phyloP scores from a whole-genome alignment of 2,329 filamentous ascomycete species.

The Penicillium concentricum region DNA sequence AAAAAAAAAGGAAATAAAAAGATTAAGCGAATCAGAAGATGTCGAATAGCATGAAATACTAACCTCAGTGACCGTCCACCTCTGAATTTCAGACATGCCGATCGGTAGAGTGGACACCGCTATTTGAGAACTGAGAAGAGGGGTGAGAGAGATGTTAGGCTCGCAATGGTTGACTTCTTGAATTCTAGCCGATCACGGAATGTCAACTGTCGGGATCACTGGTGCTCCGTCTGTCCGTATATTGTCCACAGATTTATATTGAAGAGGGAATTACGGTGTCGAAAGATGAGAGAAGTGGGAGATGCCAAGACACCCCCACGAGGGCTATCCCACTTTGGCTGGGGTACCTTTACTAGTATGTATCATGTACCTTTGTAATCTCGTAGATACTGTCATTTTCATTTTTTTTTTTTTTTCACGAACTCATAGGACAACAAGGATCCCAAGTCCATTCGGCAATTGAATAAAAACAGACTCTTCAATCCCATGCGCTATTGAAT shows the following conservation, averaged over 20 bases:
- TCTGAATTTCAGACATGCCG: constrained; percentile 39
- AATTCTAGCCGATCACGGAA: not conserved
- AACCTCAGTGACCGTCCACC: constrained; percentile 51
- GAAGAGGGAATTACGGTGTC: not conserved
- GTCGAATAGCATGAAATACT: constrained; percentile 11
- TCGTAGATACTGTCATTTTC: not conserved
- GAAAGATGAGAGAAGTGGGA: not conserved
- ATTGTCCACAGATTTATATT: not conserved
- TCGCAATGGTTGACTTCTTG: not conserved
- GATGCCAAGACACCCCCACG: constrained; percentile 1
- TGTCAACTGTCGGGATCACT: not conserved
- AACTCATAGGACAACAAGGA: not conserved
- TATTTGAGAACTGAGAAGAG: constrained; percentile 16
- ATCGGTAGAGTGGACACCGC: constrained; percentile 21
- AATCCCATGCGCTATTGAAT: not conserved
- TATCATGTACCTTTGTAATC: not conserved
- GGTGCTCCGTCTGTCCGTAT: not conserved
- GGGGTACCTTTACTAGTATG: not conserved
- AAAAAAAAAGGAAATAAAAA: constrained; percentile 7
- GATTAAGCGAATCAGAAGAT: not conserved
- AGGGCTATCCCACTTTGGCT: not conserved
- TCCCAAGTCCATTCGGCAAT: not conserved
- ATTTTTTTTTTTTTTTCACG: too few relatives aligned
- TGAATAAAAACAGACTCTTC: not conserved
- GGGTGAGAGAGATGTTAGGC: constrained; percentile 6